phyloP scores from a whole-genome alignment of 345 rosid species.

The Gossypium mustelinum region DNA sequence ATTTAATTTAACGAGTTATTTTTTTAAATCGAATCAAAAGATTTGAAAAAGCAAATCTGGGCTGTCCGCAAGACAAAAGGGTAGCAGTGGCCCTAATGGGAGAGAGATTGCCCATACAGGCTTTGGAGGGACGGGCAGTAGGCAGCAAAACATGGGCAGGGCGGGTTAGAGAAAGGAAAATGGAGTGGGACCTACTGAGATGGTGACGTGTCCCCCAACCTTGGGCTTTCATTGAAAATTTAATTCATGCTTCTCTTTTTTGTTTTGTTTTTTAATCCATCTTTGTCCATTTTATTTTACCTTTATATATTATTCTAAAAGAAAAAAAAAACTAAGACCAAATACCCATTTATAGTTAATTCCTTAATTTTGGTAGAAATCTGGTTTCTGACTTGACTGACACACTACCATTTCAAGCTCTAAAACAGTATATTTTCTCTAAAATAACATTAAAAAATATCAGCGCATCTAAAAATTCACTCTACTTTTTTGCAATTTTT shows the following conservation, averaged over 20 bases:
- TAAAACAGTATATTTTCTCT: background rate
- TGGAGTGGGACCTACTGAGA: conserved; percentile 23
- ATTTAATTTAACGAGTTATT: too few species aligned
- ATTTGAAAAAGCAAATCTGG: too few species aligned
- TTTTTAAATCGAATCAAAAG: too few species aligned
- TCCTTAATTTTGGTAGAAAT: background rate
- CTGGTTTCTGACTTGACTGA: background rate
- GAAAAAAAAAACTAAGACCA: background rate
- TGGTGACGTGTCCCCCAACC: conserved; percentile 32
- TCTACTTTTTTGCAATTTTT: too few species aligned
- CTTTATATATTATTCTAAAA: too few species aligned
- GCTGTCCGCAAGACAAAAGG: too few species aligned
- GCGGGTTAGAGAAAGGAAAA: conserved; percentile 13
- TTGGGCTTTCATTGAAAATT: conserved; percentile 20
- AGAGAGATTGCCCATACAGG: too few species aligned
- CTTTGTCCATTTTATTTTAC: background rate
- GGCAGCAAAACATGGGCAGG: conserved; percentile 9
- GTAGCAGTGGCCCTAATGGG: too few species aligned
- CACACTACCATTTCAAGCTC: background rate
- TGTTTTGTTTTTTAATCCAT: background rate
- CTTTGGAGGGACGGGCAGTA: conserved; percentile 18
- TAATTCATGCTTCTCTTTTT: background rate
- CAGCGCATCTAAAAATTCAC: too few species aligned
- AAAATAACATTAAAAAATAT: background rate
- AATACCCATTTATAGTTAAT: background rate